These are phyloP conservation scores for Mycena venus DNA, from an alignment of 768 basidiomycete species.

Conservation along the genomic window DNA sequence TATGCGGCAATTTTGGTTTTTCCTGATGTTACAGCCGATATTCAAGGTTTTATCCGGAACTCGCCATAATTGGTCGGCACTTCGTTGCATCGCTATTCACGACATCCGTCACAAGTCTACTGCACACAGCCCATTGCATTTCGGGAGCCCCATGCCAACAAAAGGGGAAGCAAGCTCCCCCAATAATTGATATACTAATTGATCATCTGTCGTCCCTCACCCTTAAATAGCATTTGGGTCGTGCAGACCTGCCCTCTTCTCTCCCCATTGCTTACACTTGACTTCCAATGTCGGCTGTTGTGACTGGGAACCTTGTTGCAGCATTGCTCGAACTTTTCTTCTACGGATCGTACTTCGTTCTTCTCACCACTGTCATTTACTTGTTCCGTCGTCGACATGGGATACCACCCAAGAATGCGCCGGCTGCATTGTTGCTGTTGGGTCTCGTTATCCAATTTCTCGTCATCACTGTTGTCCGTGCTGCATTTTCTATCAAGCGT, in stretches of 20 bases:
- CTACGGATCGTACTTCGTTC: constrained; percentile 25
- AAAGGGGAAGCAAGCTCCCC: too few species aligned
- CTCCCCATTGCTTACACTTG: constrained; percentile 1
- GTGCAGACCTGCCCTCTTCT: constrained; percentile 6
- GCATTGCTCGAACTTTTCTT: constrained; percentile 24
- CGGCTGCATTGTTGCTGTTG: constrained; percentile 12
- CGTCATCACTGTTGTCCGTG: constrained; percentile 13
- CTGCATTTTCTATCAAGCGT: not conserved
- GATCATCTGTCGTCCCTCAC: too few species aligned
- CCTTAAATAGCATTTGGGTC: not conserved
- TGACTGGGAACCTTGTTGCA: constrained; percentile 18
- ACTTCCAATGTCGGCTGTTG: constrained; percentile 13
- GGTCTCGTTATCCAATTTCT: constrained; percentile 22
- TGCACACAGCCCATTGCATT: too few species aligned
- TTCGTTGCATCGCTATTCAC: too few species aligned
- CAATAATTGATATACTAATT: too few species aligned
- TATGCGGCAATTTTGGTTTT: too few species aligned
- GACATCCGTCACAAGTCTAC: too few species aligned
- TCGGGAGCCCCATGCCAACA: too few species aligned
- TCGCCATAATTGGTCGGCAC: too few species aligned
- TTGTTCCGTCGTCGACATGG: constrained; percentile 27
- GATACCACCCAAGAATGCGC: constrained; percentile 18
- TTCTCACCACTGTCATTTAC: constrained; percentile 23
- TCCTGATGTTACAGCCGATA: too few species aligned
- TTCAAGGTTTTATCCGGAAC: too few species aligned